These are phyloP conservation scores for Calonectria henricotiae DNA, from an alignment of 2,329 filamentous ascomycete genomes.

Conservation along the genomic window DNA sequence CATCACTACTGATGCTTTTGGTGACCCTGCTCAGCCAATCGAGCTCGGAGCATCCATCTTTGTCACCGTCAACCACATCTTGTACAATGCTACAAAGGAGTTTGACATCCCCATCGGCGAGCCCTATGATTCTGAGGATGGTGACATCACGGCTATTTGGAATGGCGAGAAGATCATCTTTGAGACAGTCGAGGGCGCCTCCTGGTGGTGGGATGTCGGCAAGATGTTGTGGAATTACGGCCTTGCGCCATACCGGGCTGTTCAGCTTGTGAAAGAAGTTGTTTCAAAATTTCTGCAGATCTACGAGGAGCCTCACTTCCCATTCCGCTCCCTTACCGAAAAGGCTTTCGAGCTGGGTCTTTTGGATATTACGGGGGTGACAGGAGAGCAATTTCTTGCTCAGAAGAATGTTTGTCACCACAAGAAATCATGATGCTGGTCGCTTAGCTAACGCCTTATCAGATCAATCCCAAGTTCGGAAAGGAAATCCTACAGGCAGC, in stretches of 20 bases:
- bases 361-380: constrained; percentile 75
- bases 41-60: constrained; percentile 96
- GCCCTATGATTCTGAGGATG: constrained; percentile 64
- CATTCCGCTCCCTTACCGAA: constrained; percentile 83
- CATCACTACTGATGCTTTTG: constrained; percentile 86
- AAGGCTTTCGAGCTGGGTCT: constrained; percentile 79
- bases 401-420: constrained; percentile 69
- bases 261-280: constrained; percentile 80
- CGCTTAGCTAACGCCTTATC: constrained; percentile 26
- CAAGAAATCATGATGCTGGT: not conserved
- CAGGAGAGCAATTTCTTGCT: constrained; percentile 81
- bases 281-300: constrained; percentile 83
- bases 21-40: constrained; percentile 77
- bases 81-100: constrained; percentile 79
- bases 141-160: constrained; percentile 83
- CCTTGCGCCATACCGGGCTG: constrained; percentile 80
- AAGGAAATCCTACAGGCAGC: constrained; percentile 90
- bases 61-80: constrained; percentile 86
- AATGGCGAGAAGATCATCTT: constrained; percentile 84
- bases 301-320: constrained; percentile 88
- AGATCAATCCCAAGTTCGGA: constrained; percentile 78
- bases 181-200: constrained; percentile 71
- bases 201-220: constrained; percentile 84
- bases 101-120: constrained; percentile 78
- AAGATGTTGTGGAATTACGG: constrained; percentile 92